These are phyloP conservation scores for Cucurbita maxima DNA, from an alignment of 306 rosid species.

Conservation along the genomic window DNA sequence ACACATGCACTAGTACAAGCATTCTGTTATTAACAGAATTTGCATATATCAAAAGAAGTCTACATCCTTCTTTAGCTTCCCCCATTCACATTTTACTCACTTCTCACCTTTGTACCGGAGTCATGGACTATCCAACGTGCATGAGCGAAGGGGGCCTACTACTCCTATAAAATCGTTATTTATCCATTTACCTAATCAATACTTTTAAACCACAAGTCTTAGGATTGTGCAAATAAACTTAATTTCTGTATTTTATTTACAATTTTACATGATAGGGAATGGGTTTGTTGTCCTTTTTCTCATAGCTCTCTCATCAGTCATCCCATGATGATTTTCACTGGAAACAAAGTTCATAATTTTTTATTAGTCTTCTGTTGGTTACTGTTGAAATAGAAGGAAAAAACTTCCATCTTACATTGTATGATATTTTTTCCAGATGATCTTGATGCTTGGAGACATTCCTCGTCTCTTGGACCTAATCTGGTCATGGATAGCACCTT, in stretches of 20 bases:
- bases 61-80: background rate
- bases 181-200: background rate
- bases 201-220: background rate
- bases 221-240: background rate
- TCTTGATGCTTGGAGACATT: slow-evolving; percentile 76
- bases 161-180: background rate
- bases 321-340: background rate
- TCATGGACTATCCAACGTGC: background rate
- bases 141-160: background rate
- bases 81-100: background rate
- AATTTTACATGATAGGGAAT: background rate
- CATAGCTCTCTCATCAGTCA: background rate
- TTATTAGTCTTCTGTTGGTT: background rate
- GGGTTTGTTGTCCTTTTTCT: background rate
- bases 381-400: background rate
- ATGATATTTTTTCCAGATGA: slow-evolving; percentile 46
- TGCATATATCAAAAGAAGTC: background rate
- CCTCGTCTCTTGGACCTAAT: slow-evolving; percentile 75
- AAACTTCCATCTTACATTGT: background rate
- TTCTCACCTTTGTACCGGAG: background rate
- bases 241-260: background rate
- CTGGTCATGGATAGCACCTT: slow-evolving; percentile 98
- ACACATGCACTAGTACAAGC: no score
- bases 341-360: background rate
- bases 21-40: no score